Evolutionary conservation across 768 basidiomycete species (phyloP), one percentile per base, ranked within the genome.

Genomic region (Termitomyces bulborhizus): DNA sequence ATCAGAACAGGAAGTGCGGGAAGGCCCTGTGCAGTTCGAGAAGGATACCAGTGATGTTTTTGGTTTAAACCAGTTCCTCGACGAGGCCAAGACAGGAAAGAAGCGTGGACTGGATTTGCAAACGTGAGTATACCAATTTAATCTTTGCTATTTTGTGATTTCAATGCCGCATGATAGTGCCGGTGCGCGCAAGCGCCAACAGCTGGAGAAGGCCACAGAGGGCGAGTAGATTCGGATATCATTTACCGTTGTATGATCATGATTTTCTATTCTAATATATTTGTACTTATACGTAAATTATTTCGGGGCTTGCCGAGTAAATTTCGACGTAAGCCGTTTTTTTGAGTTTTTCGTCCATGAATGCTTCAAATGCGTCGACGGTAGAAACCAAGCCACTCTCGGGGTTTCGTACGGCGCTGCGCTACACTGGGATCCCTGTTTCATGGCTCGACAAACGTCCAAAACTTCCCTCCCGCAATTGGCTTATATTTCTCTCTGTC

Each of bases 1-100:
- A 13, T 77, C 76, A 40, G 88, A 89, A 18, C 89, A 90, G 67
- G 93, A 94, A 66, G 78, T 88, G 27, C 75, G 86, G 54, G 90
- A 93, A 64, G 97, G 97, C 1, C 97, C 97, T 24, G 97, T 99
- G 41, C 93, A 98, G 66, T 99, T 99, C 65, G 97, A 99, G 77
- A 97, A 98, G 75, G 96, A 99, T 65, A 85, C 88, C 1, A 81
- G 85, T n/a, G 96, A 98, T 78, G 93, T 98, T 18, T 98, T 98
- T 66, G 96, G 96, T 59, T 77, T 98, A 59, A 90, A 97, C 71
- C 86, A 96, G 68, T 98, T 99, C 77, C 80, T 98, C 77, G 93
- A 98, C 67, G 92, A 94, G 69, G 97, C 96, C 16, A 97, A 93
- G 79, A 86, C 86, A 24, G 96, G 94, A n/a, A 84, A 85, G 70